Evolutionary conservation across 164 flowering plant genomes (phyloP), one percentile per base, ranked within the genome.

Genomic region (Berberis vulgaris): DNA sequence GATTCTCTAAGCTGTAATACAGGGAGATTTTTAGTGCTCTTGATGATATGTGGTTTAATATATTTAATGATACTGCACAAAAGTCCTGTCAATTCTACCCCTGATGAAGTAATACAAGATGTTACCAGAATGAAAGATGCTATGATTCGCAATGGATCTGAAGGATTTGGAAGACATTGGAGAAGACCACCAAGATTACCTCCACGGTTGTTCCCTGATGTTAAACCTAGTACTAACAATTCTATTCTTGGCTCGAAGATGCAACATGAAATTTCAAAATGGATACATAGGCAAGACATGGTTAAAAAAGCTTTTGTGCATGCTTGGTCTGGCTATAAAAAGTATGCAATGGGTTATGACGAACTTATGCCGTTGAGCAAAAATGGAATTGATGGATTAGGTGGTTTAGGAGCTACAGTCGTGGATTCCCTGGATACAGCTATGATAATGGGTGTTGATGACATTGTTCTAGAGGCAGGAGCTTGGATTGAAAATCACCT

Each of bases 391-490:
- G 93, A 94, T 82, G 90, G 96, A 43, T 79, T 94, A 76, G 97
- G 99, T 65, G 99, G 97, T 66, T 73, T 91, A 7, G 97, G 99
- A 67, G 99, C 96, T 68, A 91, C 99, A 39, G 60, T 89, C 69
- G 93, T 89, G 66, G 99, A 94, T 80, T 87, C 97, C 59, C 76
- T 94, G 53, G 96, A 88, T 73, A 94, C 98, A 44, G 97, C 98
- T 59, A 83, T 94, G 87, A 91, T 94, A 69, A 94, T 94, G 97
- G 91, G 86, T 63, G 67, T 66, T 64, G 88, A 87, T 77, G 88
- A 87, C 42, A 77, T 91, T 59, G 87, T 85, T 50, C 64, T 74
- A 59, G 96, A 94, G 75, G 97, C 96, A 38, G 93, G 97, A 61
- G 71, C 84, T 12, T 94, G 98, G 98, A 70, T 94, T 71, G 96